Percentiles rank a stretch among this genome's conserved stretches.
phyloP scores from a whole-genome alignment of 495 filamentous ascomycete species.

The Friedmanniomyces simplex region DNA sequence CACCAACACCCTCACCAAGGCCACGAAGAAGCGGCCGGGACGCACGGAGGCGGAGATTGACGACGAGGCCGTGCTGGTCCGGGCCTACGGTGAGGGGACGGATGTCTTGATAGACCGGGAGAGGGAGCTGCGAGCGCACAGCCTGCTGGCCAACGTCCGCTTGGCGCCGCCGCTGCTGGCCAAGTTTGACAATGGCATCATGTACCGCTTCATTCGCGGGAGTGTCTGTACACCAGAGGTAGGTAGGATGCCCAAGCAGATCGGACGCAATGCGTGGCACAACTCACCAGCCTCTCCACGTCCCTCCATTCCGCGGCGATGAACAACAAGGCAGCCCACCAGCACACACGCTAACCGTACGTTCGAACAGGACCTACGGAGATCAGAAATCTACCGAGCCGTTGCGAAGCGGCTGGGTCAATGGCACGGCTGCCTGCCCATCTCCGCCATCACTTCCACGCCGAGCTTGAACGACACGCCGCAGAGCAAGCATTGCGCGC shows the following conservation, averaged over 20 bases:
- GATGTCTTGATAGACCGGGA: constrained; percentile 94
- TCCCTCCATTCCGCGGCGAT: neutral
- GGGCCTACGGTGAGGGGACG: constrained; percentile 90
- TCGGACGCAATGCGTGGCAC: neutral
- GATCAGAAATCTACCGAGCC: constrained; percentile 64
- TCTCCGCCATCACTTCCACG: constrained; percentile 27
- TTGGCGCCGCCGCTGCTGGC: constrained; percentile 82
- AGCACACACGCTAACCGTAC: neutral
- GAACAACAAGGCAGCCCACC: neutral
- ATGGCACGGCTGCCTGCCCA: constrained; percentile 79
- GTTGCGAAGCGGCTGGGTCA: constrained; percentile 74
- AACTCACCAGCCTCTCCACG: neutral
- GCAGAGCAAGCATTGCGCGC: constrained; percentile 3
- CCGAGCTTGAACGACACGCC: constrained; percentile 7
- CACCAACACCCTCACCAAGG: constrained; percentile 91
- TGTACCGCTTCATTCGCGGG: constrained; percentile 84
- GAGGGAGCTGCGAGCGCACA: constrained; percentile 63
- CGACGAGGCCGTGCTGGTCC: constrained; percentile 75
- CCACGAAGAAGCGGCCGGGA: constrained; percentile 69
- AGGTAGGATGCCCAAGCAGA: neutral
- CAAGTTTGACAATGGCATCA: constrained; percentile 89
- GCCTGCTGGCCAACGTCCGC: constrained; percentile 62
- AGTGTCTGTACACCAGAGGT: constrained; percentile 58
- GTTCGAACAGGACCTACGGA: constrained; percentile 44
- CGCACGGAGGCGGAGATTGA: constrained; percentile 69